Evolutionary conservation across 139 green algal species (phyloP), one percentile per base, ranked within the genome.

Genomic region (Chlamydomonas incerta): DNA sequence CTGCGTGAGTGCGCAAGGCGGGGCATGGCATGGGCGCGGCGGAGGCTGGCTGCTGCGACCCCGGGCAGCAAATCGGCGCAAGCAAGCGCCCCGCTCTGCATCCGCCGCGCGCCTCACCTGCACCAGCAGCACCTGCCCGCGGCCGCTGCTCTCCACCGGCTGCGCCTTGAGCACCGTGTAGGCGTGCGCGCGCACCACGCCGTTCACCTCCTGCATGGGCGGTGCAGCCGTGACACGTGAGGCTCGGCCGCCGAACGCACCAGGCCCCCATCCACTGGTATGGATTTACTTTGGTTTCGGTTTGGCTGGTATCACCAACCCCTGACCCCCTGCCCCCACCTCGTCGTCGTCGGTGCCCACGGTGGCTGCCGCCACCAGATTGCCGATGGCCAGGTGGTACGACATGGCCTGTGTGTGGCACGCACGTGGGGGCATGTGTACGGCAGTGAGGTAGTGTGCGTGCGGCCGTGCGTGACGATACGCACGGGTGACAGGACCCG

Each of bases 181-280:
- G 31, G 77, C 75, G 85, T 92, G 88, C 3, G 57, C 81, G n/a
- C 60, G 60, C 11, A 92, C 85, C 41, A 92, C 41, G 6, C 88
- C 88, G 23, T 87, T 24, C 33, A 52, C 81, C 41, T 91, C 55
- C 34, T 86, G 62, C 17, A 52, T n/a, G n/a, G 52, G 52, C 13
- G 15, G 15, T 11, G 52, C 13, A 11, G 15, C 13, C 13, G 52
- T 58, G 52, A 15, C 13, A 58, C 52, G 52, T 23, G 52, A 15
- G n/a, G n/a, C n/a, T n/a, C n/a, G n/a, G n/a, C n/a, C n/a, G n/a
- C n/a, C n/a, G n/a, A n/a, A n/a, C n/a, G n/a, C n/a, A n/a, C n/a
- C n/a, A n/a, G n/a, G n/a, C n/a, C n/a, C n/a, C n/a, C n/a, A n/a
- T n/a, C n/a, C n/a, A n/a, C n/a, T n/a, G n/a, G n/a, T n/a, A n/a